phyloP scores from a whole-genome alignment of 177 flowering plant species.

The Tripterygium wilfordii region DNA sequence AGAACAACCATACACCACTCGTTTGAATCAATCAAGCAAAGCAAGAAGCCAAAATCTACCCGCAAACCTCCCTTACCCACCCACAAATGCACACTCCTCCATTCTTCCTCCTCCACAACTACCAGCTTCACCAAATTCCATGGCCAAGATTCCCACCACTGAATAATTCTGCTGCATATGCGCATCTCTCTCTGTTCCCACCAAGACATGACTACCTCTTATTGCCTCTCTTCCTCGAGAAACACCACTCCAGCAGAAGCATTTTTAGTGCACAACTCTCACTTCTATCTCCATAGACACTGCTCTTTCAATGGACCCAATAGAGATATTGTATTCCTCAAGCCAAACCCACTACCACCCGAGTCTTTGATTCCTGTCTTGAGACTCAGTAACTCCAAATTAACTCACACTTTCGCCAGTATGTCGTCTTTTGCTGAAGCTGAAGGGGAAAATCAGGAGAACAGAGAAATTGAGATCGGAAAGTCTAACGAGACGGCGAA shows the following conservation, averaged over 20 bases:
- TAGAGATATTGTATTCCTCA: conserved; percentile 18
- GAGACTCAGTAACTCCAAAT: conserved; percentile 14
- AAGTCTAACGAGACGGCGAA: conserved; percentile 9
- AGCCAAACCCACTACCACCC: conserved; percentile 13
- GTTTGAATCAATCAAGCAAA: conserved; percentile 23
- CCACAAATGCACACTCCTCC: conserved; percentile 18
- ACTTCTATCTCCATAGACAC: no score
- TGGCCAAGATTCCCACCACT: conserved; percentile 41
- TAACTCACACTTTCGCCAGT: conserved; percentile 42
- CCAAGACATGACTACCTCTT: conserved; percentile 43
- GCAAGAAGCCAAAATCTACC: conserved; percentile 33
- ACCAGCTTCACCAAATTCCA: conserved; percentile 16
- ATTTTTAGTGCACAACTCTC: conserved; percentile 18
- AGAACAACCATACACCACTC: conserved; percentile 42
- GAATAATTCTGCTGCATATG: conserved; percentile 31
- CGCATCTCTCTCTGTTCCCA: not conserved
- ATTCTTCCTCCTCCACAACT: conserved; percentile 17
- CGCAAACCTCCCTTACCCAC: conserved; percentile 14
- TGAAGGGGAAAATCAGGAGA: conserved; percentile 31
- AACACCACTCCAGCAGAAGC: conserved; percentile 18
- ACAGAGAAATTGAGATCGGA: conserved; percentile 6
- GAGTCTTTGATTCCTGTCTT: conserved; percentile 18
- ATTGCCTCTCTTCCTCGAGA: conserved; percentile 41
- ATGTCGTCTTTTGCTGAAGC: conserved; percentile 67
- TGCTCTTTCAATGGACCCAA: conserved; percentile 17